Evolutionary conservation across 352 stramenopile genomes (phyloP).

Genomic region (Detonula confervacea): DNA sequence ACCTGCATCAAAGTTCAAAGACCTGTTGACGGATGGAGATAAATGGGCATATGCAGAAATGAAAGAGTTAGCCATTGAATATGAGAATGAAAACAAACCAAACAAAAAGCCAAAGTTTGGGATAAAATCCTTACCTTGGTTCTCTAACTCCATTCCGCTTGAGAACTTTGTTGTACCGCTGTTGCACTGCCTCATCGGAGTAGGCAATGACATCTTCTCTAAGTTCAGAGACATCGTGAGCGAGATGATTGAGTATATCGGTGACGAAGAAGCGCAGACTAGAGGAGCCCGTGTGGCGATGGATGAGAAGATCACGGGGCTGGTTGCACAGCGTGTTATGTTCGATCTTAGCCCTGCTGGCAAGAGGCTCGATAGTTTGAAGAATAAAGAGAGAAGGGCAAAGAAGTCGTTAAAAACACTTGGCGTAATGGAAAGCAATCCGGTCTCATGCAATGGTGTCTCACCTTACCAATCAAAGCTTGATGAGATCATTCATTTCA

Average conservation of each 20-base stretch:
- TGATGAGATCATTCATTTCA: background rate
- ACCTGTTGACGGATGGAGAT: background rate
- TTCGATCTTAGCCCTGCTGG: background rate
- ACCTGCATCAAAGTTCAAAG: background rate
- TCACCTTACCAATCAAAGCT: background rate
- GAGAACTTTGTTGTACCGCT: background rate
- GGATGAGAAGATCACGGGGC: too few species aligned
- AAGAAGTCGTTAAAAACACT: slow-evolving; percentile 2
- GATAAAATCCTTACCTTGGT: background rate
- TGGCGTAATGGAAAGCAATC: background rate
- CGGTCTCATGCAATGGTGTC: background rate
- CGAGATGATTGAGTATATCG: background rate
- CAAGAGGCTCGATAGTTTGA: background rate
- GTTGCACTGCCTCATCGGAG: background rate
- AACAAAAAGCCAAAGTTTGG: background rate
- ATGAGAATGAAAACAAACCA: background rate
- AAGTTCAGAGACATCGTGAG: background rate
- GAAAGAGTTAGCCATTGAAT: background rate
- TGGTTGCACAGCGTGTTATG: background rate
- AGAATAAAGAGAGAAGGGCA: background rate
- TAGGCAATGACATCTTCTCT: background rate
- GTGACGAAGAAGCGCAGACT: background rate
- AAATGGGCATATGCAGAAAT: background rate
- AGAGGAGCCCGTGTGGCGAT: background rate
- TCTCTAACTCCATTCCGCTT: background rate